These are phyloP conservation scores for Herpotrichia juniperi DNA, from an alignment of 2,329 filamentous ascomycete genomes.

Conservation along the genomic window DNA sequence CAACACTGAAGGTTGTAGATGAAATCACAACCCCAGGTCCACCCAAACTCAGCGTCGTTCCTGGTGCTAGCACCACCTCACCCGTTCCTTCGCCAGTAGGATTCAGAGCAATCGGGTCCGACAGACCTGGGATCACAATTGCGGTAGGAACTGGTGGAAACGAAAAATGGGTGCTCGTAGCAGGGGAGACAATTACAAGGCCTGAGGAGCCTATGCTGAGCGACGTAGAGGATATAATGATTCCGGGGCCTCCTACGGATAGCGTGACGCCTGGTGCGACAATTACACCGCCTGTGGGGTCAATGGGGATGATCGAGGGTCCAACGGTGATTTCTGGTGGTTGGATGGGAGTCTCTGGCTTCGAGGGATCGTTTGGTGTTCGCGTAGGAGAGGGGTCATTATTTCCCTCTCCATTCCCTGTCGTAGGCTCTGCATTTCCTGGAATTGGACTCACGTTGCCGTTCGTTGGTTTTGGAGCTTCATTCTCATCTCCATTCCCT, in stretches of 20 bases:
- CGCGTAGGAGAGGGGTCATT: background rate
- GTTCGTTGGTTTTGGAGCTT: conserved; percentile 4
- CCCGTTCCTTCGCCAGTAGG: conserved; percentile 3
- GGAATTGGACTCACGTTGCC: no score
- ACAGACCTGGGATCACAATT: background rate
- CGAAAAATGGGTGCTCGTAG: conserved; percentile 4
- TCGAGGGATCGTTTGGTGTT: background rate
- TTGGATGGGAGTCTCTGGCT: conserved; percentile 2
- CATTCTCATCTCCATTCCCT: no score
- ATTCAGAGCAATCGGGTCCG: background rate
- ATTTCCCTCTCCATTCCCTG: no score
- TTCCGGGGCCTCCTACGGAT: conserved; percentile 9
- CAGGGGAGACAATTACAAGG: background rate
- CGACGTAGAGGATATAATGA: conserved; percentile 6
- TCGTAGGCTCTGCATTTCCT: no score
- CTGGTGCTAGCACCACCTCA: conserved; percentile 3
- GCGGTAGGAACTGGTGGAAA: background rate
- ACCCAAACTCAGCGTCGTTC: conserved; percentile 10
- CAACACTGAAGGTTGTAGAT: conserved; percentile 18
- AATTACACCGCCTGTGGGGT: conserved; percentile 22
- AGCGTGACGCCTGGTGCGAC: conserved; percentile 20
- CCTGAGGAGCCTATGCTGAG: conserved; percentile 2
- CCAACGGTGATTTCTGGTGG: conserved; percentile 19
- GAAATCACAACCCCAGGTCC: conserved; percentile 8
- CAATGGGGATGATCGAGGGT: conserved; percentile 13